Percentiles rank a stretch among this genome's conserved stretches.
These are phyloP conservation scores for Cystofilobasidium bisporidii DNA, from an alignment of 768 basidiomycete genomes.

Conservation along the genomic window DNA sequence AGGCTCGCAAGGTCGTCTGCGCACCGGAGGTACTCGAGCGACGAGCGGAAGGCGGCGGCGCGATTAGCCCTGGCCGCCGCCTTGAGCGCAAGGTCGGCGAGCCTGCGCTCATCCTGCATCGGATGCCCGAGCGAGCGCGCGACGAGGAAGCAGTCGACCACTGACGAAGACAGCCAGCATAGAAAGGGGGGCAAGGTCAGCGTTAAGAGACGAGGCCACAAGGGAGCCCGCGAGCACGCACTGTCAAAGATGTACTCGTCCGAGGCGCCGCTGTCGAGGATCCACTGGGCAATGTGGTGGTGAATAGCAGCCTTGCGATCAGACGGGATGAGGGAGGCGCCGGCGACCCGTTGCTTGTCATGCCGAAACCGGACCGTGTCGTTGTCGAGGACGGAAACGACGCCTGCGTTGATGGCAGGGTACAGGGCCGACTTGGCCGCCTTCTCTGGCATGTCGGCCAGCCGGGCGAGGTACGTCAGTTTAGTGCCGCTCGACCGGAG, in stretches of 20 bases:
- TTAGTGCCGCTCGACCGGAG: conserved; percentile 10
- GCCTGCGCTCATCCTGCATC: not conserved
- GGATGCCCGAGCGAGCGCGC: not conserved
- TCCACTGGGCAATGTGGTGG: conserved; percentile 1
- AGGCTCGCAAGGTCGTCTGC: conserved; percentile 5
- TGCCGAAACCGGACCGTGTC: conserved; percentile 18
- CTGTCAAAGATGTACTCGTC: conserved; percentile 9
- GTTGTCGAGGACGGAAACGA: conserved; percentile 1
- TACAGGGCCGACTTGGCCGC: not conserved
- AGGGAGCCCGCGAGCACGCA: not conserved
- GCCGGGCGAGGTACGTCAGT: not conserved
- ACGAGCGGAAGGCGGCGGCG: conserved; percentile 8
- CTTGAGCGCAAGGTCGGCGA: not conserved
- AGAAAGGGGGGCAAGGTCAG: not conserved
- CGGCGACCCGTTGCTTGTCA: conserved; percentile 8
- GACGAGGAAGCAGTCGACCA: not conserved
- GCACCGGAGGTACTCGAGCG: conserved; percentile 4
- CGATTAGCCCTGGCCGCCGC: conserved; percentile 10
- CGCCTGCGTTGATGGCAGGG: not conserved
- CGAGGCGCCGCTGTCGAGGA: not conserved
- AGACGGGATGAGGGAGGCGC: not conserved
- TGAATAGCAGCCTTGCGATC: not conserved
- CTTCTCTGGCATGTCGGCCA: not conserved
- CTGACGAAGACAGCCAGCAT: too few species aligned
- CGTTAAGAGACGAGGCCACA: not conserved